A percentile compares a stretch with the other conserved stretches of the same genome.
These are phyloP conservation scores for Fomitopsis pulvina DNA, from an alignment of 768 basidiomycete species.

Conservation along the genomic window DNA sequence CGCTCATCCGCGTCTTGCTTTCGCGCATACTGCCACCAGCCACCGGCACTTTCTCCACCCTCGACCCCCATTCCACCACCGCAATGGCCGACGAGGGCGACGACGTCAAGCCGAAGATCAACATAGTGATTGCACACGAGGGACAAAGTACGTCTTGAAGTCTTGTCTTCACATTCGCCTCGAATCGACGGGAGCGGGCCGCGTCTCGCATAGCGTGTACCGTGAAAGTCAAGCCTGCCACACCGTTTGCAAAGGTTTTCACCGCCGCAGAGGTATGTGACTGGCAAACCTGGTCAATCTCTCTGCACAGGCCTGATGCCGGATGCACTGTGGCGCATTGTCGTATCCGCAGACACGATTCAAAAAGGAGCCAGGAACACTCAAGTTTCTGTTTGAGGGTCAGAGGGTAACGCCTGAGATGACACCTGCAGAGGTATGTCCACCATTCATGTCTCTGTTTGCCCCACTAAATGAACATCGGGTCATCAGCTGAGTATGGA, in stretches of 20 bases:
- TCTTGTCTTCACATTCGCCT: neutral
- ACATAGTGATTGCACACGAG: slow-evolving; percentile 50
- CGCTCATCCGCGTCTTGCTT: neutral
- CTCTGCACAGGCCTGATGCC: neutral
- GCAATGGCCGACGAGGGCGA: slow-evolving; percentile 19
- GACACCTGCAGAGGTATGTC: slow-evolving; percentile 49
- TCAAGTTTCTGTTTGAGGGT: slow-evolving; percentile 57
- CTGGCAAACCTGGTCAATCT: neutral
- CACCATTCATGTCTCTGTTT: slow-evolving; percentile 7
- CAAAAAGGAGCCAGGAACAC: slow-evolving; percentile 51
- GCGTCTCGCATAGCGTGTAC: slow-evolving; percentile 41
- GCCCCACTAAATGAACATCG: neutral
- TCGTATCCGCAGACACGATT: slow-evolving; percentile 44
- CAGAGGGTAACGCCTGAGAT: slow-evolving; percentile 38
- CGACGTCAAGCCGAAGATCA: slow-evolving; percentile 69
- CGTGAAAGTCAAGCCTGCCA: slow-evolving; percentile 60
- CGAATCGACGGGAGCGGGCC: too few relatives aligned
- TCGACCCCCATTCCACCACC: too few relatives aligned
- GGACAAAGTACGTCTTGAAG: slow-evolving; percentile 29
- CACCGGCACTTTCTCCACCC: neutral
- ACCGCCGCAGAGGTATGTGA: slow-evolving; percentile 55
- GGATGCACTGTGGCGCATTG: neutral
- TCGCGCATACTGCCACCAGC: too few relatives aligned
- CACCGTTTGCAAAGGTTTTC: slow-evolving; percentile 61
- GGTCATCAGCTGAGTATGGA: slow-evolving; percentile 46